These are phyloP conservation scores for Helicostylum pulchrum DNA, from an alignment of 192 early-diverging fungal species.

Conservation along the genomic window DNA sequence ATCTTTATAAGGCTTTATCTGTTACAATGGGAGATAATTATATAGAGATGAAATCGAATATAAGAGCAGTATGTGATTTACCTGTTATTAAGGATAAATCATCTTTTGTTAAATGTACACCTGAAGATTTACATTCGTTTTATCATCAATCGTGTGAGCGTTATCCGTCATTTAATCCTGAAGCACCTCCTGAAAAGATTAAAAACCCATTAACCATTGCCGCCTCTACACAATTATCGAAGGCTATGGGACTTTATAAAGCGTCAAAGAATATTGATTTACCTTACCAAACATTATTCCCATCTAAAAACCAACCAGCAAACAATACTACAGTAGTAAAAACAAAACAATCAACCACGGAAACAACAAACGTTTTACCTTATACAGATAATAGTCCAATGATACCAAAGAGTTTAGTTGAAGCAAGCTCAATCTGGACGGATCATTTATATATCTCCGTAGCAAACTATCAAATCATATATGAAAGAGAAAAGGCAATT, in stretches of 20 bases:
- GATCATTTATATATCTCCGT: slow-evolving; percentile 48
- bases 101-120: slow-evolving; percentile 51
- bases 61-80: slow-evolving; percentile 47
- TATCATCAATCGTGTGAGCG: slow-evolving; percentile 38
- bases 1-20: slow-evolving; percentile 68
- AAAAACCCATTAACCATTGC: slow-evolving; percentile 16
- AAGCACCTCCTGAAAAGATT: background rate
- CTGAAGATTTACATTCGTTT: slow-evolving; percentile 60
- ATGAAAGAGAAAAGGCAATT: slow-evolving; percentile 39
- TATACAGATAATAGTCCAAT: slow-evolving; percentile 37
- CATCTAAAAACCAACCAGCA: slow-evolving; percentile 16
- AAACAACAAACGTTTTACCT: slow-evolving; percentile 44
- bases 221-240: slow-evolving; percentile 5
- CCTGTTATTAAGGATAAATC: slow-evolving; percentile 22
- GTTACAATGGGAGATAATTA: slow-evolving; percentile 55
- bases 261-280: slow-evolving; percentile 9
- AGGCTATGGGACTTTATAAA: slow-evolving; percentile 20
- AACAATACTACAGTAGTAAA: background rate
- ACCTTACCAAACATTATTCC: slow-evolving; percentile 25
- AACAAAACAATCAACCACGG: slow-evolving; percentile 1
- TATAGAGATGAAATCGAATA: slow-evolving; percentile 45
- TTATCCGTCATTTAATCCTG: slow-evolving; percentile 15
- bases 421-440: slow-evolving; percentile 48
- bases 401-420: slow-evolving; percentile 45
- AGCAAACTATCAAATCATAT: slow-evolving; percentile 42